These are phyloP conservation scores for Exophiala sideris DNA, from an alignment of 2,329 filamentous ascomycete species.

Conservation along the genomic window DNA sequence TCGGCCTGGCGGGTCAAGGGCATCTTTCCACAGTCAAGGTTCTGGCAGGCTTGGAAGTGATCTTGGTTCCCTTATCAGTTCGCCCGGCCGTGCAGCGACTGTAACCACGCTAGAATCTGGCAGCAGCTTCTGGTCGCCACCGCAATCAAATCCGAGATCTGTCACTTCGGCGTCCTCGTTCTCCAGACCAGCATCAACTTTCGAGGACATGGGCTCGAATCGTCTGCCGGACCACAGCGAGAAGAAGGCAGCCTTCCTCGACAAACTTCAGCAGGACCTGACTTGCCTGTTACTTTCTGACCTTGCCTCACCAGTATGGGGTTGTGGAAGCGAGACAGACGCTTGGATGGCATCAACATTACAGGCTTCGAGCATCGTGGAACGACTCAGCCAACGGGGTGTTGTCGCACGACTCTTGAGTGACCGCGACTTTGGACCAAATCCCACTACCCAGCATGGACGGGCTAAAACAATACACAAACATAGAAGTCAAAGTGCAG, in stretches of 20 bases:
- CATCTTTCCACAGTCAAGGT: slow-evolving; percentile 68
- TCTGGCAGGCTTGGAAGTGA: slow-evolving; percentile 61
- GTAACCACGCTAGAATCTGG: slow-evolving; percentile 68
- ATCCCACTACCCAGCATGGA: neutral
- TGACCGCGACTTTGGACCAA: neutral
- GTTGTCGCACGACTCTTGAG: slow-evolving; percentile 36
- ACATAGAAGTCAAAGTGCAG: slow-evolving; percentile 14
- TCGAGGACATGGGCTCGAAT: slow-evolving; percentile 28
- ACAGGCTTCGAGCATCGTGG: slow-evolving; percentile 60
- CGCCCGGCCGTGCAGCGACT: slow-evolving; percentile 65
- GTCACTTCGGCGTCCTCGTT: slow-evolving; percentile 32
- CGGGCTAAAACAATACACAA: neutral
- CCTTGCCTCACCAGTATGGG: slow-evolving; percentile 78
- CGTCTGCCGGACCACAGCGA: slow-evolving; percentile 56
- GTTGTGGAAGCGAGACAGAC: slow-evolving; percentile 89
- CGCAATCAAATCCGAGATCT: slow-evolving; percentile 49
- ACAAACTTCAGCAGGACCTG: slow-evolving; percentile 72
- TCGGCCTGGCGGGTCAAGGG: slow-evolving; percentile 34
- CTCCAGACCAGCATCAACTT: slow-evolving; percentile 30
- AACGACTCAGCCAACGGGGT: slow-evolving; percentile 18
- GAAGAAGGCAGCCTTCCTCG: slow-evolving; percentile 73
- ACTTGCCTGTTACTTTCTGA: slow-evolving; percentile 86
- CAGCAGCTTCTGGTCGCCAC: slow-evolving; percentile 86
- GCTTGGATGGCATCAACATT: slow-evolving; percentile 67
- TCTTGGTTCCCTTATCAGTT: slow-evolving; percentile 57